Percentiles rank a stretch among this genome's conserved stretches.
Evolutionary conservation across 768 basidiomycete genomes (phyloP).

Genomic region (Russula vinacea): DNA sequence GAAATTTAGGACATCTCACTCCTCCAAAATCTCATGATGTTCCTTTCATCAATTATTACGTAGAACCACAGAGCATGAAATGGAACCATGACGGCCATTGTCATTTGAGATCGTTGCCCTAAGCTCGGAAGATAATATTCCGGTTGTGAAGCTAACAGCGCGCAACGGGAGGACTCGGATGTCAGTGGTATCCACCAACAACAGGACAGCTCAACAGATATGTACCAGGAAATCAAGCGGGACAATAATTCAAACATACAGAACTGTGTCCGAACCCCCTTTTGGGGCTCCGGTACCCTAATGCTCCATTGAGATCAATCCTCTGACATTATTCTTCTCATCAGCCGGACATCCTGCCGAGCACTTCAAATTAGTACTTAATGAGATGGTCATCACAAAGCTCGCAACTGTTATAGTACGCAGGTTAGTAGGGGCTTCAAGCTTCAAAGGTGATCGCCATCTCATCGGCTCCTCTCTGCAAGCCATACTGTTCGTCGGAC

Average conservation of each 20-base stretch:
- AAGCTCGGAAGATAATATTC: background rate
- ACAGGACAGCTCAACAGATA: background rate
- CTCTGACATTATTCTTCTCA: background rate
- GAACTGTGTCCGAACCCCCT: background rate
- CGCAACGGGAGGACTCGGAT: background rate
- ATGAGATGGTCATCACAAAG: background rate
- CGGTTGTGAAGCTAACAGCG: background rate
- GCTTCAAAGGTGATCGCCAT: background rate
- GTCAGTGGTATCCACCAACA: too few relatives aligned
- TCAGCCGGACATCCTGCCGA: background rate
- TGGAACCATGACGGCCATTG: constrained; percentile 1
- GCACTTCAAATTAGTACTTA: background rate
- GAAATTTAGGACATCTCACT: background rate
- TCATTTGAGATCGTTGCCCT: background rate
- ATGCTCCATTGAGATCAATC: background rate
- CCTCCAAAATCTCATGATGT: background rate
- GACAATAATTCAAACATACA: constrained; percentile 4
- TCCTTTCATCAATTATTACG: background rate
- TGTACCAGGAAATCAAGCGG: background rate
- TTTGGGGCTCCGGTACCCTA: background rate
- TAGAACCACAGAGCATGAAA: background rate
- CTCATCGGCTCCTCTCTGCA: background rate
- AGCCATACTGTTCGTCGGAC: background rate
- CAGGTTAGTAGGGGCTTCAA: background rate
- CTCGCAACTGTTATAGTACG: background rate